Conservation (phyloP, 2,329 filamentous ascomycete species). For the Apiospora kogelbergensis region DNA sequence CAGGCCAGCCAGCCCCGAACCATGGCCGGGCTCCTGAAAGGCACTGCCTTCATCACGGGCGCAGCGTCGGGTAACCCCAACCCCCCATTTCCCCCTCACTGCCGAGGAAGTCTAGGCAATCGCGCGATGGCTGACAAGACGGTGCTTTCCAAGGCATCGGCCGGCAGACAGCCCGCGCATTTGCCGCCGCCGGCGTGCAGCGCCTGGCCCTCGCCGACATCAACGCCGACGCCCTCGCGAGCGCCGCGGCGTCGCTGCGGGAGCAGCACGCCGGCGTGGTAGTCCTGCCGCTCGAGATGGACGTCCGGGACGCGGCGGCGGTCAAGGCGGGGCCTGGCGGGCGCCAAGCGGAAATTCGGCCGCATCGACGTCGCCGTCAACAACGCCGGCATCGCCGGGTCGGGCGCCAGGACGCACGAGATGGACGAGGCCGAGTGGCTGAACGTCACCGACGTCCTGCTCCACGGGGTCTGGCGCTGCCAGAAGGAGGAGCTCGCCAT, state of each 20-base stretch:
- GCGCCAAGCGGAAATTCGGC: conserved; percentile 45
- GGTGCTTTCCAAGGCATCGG: conserved; percentile 44
- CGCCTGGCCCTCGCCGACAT: conserved; percentile 48
- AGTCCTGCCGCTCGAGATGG: conserved; percentile 40
- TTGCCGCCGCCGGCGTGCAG: conserved; percentile 47
- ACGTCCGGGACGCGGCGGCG: conserved; percentile 44
- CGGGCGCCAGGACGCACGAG: conserved; percentile 43
- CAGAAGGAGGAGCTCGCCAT: conserved; percentile 51
- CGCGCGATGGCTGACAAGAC: background rate
- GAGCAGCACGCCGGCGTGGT: conserved; percentile 38
- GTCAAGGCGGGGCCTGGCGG: conserved; percentile 42
- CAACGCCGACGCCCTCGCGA: conserved; percentile 33
- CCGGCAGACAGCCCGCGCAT: conserved; percentile 43
- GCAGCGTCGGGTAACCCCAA: conserved; percentile 41
- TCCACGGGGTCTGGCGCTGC: conserved; percentile 58
- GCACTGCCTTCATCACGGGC: conserved; percentile 49
- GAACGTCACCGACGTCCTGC: conserved; percentile 50
- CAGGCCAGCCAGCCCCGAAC: background rate
- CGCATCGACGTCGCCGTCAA: conserved; percentile 57
- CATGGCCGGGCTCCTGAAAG: conserved; percentile 41
- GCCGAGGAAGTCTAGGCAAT: conserved; percentile 11
- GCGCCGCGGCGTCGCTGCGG: conserved; percentile 34
- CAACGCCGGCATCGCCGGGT: conserved; percentile 51
- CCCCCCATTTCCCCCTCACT: background rate
- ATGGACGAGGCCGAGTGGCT: conserved; percentile 47